Conservation (phyloP, 2,329 filamentous ascomycete species). For the Diplodia scrobiculata region DNA sequence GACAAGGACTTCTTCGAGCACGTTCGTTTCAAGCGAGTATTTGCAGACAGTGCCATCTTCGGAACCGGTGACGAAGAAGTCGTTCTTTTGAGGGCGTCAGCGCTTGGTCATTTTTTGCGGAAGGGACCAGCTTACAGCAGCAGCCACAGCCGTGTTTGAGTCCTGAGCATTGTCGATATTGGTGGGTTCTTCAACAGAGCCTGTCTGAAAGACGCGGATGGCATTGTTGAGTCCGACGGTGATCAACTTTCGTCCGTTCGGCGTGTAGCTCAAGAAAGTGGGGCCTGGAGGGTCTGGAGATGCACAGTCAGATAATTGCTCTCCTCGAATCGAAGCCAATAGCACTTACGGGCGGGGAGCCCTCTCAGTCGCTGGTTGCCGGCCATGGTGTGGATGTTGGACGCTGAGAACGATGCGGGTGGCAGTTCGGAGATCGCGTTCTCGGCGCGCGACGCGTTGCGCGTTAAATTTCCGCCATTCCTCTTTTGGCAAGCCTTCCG, state of each 20-base stretch:
- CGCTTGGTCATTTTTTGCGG: neutral
- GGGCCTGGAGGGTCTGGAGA: slow-evolving; percentile 74
- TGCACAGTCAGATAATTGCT: neutral
- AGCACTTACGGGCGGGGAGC: slow-evolving; percentile 41
- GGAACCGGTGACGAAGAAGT: slow-evolving; percentile 83
- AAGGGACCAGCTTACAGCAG: slow-evolving; percentile 55
- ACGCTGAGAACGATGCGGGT: slow-evolving; percentile 1
- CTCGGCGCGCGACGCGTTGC: slow-evolving; percentile 20
- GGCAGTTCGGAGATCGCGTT: slow-evolving; percentile 13
- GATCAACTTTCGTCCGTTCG: slow-evolving; percentile 80
- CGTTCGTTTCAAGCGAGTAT: slow-evolving; percentile 75
- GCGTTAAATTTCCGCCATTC: slow-evolving; percentile 6
- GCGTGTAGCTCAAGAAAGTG: slow-evolving; percentile 86
- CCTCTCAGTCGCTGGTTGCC: slow-evolving; percentile 35
- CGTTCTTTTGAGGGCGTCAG: slow-evolving; percentile 54
- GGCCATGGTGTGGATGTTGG: slow-evolving; percentile 31
- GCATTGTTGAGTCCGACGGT: slow-evolving; percentile 93
- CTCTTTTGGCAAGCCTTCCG: slow-evolving; percentile 2
- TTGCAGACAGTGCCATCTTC: slow-evolving; percentile 96
- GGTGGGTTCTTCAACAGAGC: slow-evolving; percentile 85
- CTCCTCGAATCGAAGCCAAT: neutral
- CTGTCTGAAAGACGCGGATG: slow-evolving; percentile 88
- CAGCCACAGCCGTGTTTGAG: slow-evolving; percentile 76
- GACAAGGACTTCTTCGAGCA: slow-evolving; percentile 78
- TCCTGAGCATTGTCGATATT: slow-evolving; percentile 92